phyloP scores from a whole-genome alignment of 2,329 filamentous ascomycete species.

The Clonostachys solani region DNA sequence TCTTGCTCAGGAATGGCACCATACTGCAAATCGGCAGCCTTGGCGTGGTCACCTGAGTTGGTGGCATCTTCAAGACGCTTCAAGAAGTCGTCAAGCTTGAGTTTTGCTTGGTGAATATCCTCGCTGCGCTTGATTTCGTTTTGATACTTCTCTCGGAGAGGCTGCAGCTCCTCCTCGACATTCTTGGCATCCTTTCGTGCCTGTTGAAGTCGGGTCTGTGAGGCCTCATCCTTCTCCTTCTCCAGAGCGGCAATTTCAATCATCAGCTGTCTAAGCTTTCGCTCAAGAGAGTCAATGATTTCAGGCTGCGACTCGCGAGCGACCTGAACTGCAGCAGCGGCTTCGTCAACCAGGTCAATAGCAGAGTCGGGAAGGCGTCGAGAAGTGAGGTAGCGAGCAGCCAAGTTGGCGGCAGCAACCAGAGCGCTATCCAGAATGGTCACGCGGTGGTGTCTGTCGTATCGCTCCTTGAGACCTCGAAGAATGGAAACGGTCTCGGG shows the following conservation, averaged over 20 bases:
- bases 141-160: conserved; percentile 92
- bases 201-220: conserved; percentile 73
- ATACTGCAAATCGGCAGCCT: conserved; percentile 92
- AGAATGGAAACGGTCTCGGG: conserved; percentile 93
- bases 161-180: conserved; percentile 86
- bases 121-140: conserved; percentile 87
- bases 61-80: conserved; percentile 93
- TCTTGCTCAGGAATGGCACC: conserved; percentile 95
- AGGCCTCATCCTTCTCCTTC: conserved; percentile 92
- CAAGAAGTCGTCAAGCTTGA: conserved; percentile 88
- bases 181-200: conserved; percentile 91
- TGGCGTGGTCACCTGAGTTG: conserved; percentile 76
- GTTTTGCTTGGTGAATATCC: conserved; percentile 88
- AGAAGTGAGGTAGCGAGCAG: conserved; percentile 87
- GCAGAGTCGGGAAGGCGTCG: conserved; percentile 92
- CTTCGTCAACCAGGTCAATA: conserved; percentile 94
- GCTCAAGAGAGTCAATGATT: conserved; percentile 89
- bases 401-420: conserved; percentile 85
- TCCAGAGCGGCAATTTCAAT: conserved; percentile 96
- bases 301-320: conserved; percentile 95
- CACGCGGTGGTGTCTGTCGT: conserved; percentile 97
- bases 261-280: conserved; percentile 82
- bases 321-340: conserved; percentile 92
- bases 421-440: conserved; percentile 93
- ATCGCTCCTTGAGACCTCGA: conserved; percentile 96